Evolutionary conservation across 768 basidiomycete genomes (phyloP).

Genomic region (Termitomyces sp.): DNA sequence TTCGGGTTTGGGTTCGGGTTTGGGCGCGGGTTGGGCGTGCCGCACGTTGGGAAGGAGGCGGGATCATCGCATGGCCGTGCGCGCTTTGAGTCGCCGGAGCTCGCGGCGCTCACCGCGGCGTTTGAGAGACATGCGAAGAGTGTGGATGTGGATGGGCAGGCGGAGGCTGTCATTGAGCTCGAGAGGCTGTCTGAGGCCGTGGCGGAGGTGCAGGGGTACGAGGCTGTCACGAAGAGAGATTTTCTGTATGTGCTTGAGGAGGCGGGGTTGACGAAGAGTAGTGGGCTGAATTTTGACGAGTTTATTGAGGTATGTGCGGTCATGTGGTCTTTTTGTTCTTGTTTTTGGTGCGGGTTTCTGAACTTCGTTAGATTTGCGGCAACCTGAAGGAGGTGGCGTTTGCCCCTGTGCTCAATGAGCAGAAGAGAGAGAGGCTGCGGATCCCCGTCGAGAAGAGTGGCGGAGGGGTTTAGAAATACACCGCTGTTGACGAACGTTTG

Average conservation of each 20-base stretch:
- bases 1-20: constrained; percentile 30
- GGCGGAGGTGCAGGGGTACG: constrained; percentile 50
- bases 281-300: constrained; percentile 71
- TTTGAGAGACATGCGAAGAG: constrained; percentile 29
- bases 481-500: too few relatives aligned
- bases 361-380: constrained; percentile 55
- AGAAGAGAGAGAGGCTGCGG: constrained; percentile 27
- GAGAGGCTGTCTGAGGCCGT: constrained; percentile 37
- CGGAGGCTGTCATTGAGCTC: constrained; percentile 33
- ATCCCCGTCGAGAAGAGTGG: constrained; percentile 56
- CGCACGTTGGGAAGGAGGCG: neutral
- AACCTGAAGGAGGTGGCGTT: constrained; percentile 65
- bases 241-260: constrained; percentile 65
- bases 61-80: constrained; percentile 28
- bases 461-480: constrained; percentile 37
- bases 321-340: constrained; percentile 18
- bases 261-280: constrained; percentile 57
- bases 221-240: constrained; percentile 24
- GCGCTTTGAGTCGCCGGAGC: constrained; percentile 41
- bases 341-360: neutral
- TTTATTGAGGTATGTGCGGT: constrained; percentile 66
- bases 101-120: constrained; percentile 32
- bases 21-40: constrained; percentile 2
- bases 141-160: constrained; percentile 17
- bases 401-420: constrained; percentile 24